These are phyloP conservation scores for Heterobasidion irregulare DNA, from an alignment of 1,284 basidiomycete species.

Conservation along the genomic window DNA sequence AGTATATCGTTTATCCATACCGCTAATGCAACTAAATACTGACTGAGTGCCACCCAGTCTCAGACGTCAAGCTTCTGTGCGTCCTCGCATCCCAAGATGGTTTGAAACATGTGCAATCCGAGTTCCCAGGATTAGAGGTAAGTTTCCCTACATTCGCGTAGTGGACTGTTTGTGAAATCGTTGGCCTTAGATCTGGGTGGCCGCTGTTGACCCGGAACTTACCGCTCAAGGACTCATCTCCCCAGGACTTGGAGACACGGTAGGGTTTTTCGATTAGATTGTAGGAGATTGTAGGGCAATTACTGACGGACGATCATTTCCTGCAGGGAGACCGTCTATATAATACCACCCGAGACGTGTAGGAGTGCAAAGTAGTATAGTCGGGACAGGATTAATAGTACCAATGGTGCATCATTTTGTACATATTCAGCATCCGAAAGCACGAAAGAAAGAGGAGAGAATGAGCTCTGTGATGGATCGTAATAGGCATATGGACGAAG, in stretches of 20 bases:
- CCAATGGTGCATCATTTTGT: too few species aligned
- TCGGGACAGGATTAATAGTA: too few species aligned
- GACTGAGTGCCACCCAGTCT: constrained; percentile 28
- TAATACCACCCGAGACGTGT: constrained; percentile 22
- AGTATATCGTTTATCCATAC: constrained; percentile 28
- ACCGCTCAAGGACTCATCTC: constrained; percentile 71
- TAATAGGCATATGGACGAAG: too few species aligned
- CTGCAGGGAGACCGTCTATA: constrained; percentile 26
- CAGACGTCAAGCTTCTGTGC: constrained; percentile 77
- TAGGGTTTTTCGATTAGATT: constrained; percentile 24
- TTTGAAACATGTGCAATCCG: constrained; percentile 53
- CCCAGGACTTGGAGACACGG: constrained; percentile 86
- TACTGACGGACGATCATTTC: not conserved
- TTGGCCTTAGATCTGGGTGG: constrained; percentile 69
- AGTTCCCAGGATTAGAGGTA: constrained; percentile 80
- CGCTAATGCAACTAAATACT: not conserved
- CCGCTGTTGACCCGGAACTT: constrained; percentile 68
- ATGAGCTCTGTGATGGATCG: not conserved
- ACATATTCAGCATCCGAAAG: too few species aligned
- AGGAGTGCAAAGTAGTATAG: too few species aligned
- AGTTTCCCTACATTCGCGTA: constrained; percentile 10
- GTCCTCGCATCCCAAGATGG: constrained; percentile 78
- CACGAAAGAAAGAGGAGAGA: not conserved
- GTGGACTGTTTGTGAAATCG: not conserved
- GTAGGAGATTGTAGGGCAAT: not conserved